Base-by-base conservation (phyloP, 305 asterid genomes). In the Fraxinus xanthoxyloides region DNA sequence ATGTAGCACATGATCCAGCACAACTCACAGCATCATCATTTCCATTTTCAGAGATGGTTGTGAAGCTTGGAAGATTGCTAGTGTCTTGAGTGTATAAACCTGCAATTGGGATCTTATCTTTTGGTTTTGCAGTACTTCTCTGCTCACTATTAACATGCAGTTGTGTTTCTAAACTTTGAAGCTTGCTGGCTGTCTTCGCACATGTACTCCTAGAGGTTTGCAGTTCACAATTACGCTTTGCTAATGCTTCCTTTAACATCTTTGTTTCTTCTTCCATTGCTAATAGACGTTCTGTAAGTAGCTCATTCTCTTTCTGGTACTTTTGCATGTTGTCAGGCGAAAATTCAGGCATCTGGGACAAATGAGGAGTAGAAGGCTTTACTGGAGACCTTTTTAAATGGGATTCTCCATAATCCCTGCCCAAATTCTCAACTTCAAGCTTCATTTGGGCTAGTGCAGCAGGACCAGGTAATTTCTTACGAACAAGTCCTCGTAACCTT, bases 391-490 rank as follows among this genome's bases (percentile, higher is more conserved):
- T 92, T 86, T 90, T 92, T 74, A 88, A 34, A 32, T 92, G 95
- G 54, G 94, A 86, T 28, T 94, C 99, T 76, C 92, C 97, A 82
- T 88, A 87, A 79, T 93, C 98, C 48, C 94, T 86, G 21, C 97
- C 98, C 87, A 95, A 81, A 85, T 78, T 94, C 89, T 95, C 98
- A 61, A 95, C 98, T 86, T 95, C 99, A 43, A 95, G 95, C 84
- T 95, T 95, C 99, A 95, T 95, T 83, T 94, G 98, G 10, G 98
- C 97, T 83, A 95, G 75, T 31, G 99, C 98, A 81, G 98, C 98
- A 59, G 99, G 99, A 46, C 99, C 98, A 13, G 99, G 99, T 82
- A 95, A 85, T 87, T 92, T 93, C 90, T 95, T 95, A 77, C 97
- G 89, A 79, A 95, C 99, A 86, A 95, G 99, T 72, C 99, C 97